Evolutionary conservation across 176 grass and related monocot species (phyloP).

Genomic region (Tuctoria greenei): DNA sequence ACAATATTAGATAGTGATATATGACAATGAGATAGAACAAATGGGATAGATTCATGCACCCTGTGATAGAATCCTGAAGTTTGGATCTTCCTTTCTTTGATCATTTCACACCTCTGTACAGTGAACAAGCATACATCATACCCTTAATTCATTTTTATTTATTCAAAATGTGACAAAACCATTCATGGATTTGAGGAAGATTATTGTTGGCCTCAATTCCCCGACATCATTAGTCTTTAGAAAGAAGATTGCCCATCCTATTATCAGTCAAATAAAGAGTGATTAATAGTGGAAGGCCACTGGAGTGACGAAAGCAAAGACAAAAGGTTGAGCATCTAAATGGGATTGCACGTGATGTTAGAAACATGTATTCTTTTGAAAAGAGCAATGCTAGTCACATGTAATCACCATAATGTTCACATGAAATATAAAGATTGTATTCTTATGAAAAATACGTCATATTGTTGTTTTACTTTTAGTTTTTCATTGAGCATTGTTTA

Average conservation of each 20-base stretch:
- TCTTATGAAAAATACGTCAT: slow-evolving; percentile 18
- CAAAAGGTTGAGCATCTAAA: slow-evolving; percentile 22
- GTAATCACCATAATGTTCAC: slow-evolving; percentile 45
- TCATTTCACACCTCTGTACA: slow-evolving; percentile 61
- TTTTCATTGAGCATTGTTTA: not conserved
- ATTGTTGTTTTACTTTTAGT: not conserved
- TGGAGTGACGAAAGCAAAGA: slow-evolving; percentile 35
- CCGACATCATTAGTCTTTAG: slow-evolving; percentile 48
- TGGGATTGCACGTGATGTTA: slow-evolving; percentile 28
- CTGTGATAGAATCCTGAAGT: slow-evolving; percentile 90
- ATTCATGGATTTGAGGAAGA: slow-evolving; percentile 55
- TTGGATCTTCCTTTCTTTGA: slow-evolving; percentile 69
- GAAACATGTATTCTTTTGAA: slow-evolving; percentile 51
- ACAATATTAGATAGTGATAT: slow-evolving; percentile 91
- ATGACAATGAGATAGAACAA: slow-evolving; percentile 93
- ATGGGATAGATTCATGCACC: slow-evolving; percentile 87
- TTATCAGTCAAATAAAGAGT: slow-evolving; percentile 49
- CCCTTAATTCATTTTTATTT: slow-evolving; percentile 68
- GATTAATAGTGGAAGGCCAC: slow-evolving; percentile 40
- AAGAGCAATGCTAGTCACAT: slow-evolving; percentile 19
- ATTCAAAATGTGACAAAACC: slow-evolving; percentile 71
- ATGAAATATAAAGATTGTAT: slow-evolving; percentile 38
- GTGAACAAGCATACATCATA: slow-evolving; percentile 52
- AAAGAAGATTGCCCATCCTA: slow-evolving; percentile 44
- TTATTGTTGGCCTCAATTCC: slow-evolving; percentile 51